Evolutionary conservation across 495 filamentous ascomycete genomes (phyloP), one percentile per base, ranked within the genome.

Genomic region (Lasiosphaeria miniovina): DNA sequence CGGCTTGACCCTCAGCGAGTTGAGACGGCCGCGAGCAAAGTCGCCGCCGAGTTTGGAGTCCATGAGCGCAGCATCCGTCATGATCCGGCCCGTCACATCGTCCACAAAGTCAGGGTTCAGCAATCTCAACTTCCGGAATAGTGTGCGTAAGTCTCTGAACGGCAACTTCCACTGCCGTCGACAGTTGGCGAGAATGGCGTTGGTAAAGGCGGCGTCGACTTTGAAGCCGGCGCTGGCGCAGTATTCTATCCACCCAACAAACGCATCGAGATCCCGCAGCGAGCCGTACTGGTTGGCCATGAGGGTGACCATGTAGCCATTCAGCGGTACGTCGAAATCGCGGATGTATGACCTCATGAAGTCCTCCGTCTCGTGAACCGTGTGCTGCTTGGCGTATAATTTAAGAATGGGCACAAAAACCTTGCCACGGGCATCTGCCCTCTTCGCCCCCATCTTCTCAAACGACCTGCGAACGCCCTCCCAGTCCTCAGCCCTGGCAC

Each of bases 401-500:
- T 77, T 79, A n/a, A 82, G 67, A 32, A 82, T 65, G 6, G 71
- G 68, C 1, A 74, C 65, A 55, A 83, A 80, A 10, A 65, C 68
- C 17, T 60, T 41, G 34, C 66, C 65, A 38, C 70, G 72, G 6
- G 63, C 50, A n/a, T 66, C 48, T 11, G 60, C n/a, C 40, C 49
- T 58, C 2, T 65, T 17, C 6, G 56, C 4, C 4, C 61, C 57
- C 71, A 80, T 78, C 6, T 52, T 59, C 31, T 57, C 57, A 40
- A 82, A 78, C 7, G 61, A 45, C 14, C 64, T 54, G 24, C 71
- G 65, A 10, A 80, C 79, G 4, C 60, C 71, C 9, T 66, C 64
- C 81, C 81, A 84, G 36, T 82, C 73, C n/a, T 72, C 74, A 14
- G 62, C 58, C 58, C 67, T 70, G 4, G 81, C 81, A 40, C 72